Evolutionary conservation across 192 early-diverging fungal genomes (phyloP).

Genomic region (Chytriomyces hyalinus): DNA sequence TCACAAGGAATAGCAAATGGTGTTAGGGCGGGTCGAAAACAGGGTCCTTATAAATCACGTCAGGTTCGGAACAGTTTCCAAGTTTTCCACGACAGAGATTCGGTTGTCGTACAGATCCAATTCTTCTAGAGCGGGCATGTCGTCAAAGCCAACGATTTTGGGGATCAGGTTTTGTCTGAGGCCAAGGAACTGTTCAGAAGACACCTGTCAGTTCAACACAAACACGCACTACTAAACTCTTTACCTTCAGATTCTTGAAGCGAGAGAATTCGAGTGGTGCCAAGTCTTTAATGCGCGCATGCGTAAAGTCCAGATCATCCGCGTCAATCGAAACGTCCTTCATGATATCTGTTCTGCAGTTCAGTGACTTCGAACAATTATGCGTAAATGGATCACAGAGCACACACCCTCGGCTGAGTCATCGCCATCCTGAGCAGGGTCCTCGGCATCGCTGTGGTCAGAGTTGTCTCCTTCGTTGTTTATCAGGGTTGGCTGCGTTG

Average conservation of each 20-base stretch:
- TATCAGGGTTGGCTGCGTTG: neutral
- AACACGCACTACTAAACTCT: neutral
- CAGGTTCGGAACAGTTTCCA: conserved; percentile 63
- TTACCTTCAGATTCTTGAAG: conserved; percentile 72
- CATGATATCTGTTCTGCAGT: neutral
- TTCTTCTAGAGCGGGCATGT: conserved; percentile 68
- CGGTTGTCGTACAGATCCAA: conserved; percentile 97
- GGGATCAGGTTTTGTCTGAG: conserved; percentile 84
- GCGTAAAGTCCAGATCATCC: conserved; percentile 73
- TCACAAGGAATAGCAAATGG: too few relatives aligned
- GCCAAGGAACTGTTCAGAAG: conserved; percentile 70
- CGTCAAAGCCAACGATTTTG: conserved; percentile 66
- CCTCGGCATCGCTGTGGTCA: neutral
- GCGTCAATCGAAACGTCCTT: conserved; percentile 11
- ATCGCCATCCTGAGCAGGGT: neutral
- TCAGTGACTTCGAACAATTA: neutral
- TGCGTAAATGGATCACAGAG: neutral
- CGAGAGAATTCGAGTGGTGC: conserved; percentile 59
- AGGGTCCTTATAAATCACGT: too few relatives aligned
- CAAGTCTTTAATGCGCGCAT: conserved; percentile 66
- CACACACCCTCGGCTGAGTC: neutral
- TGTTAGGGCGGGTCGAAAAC: neutral
- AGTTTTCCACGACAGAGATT: conserved; percentile 72
- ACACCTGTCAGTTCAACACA: conserved; percentile 16
- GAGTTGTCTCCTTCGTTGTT: conserved; percentile 4